phyloP scores from a whole-genome alignment of 1,284 basidiomycete genomes.

The Agroathelia rolfsii region DNA sequence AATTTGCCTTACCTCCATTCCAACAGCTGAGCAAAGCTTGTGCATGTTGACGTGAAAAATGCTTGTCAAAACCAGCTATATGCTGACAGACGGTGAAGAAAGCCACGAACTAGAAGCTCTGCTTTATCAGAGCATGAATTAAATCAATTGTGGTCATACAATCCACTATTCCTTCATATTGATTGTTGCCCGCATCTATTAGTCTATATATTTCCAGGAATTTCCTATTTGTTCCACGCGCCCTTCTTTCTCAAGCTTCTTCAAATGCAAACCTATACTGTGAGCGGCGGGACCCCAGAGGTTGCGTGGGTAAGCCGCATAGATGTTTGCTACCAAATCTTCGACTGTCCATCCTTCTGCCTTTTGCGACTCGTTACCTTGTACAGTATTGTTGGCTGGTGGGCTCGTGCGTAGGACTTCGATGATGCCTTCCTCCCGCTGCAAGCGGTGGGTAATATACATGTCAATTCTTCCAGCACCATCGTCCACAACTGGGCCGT shows the following conservation, averaged over 20 bases:
- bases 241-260: slow-evolving; percentile 64
- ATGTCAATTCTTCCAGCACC: slow-evolving; percentile 48
- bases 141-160: too few species aligned
- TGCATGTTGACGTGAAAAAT: too few species aligned
- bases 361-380: too few species aligned
- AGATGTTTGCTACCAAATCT: slow-evolving; percentile 56
- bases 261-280: slow-evolving; percentile 64
- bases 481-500: slow-evolving; percentile 70
- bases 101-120: too few species aligned
- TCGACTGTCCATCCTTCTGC: slow-evolving; percentile 52
- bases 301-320: slow-evolving; percentile 59
- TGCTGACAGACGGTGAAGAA: too few species aligned
- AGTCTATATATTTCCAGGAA: too few species aligned
- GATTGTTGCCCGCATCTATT: too few species aligned
- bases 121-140: too few species aligned
- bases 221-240: slow-evolving; percentile 40
- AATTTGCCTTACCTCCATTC: too few species aligned
- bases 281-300: slow-evolving; percentile 69
- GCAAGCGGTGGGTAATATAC: slow-evolving; percentile 77
- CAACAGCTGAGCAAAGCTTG: too few species aligned
- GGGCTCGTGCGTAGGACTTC: slow-evolving; percentile 36
- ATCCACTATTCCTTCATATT: too few species aligned
- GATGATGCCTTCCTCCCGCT: slow-evolving; percentile 77
- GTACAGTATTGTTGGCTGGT: slow-evolving; percentile 17
- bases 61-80: too few species aligned